Base-by-base conservation (phyloP, 805 yeast genomes). In the Candida chauliodis region DNA sequence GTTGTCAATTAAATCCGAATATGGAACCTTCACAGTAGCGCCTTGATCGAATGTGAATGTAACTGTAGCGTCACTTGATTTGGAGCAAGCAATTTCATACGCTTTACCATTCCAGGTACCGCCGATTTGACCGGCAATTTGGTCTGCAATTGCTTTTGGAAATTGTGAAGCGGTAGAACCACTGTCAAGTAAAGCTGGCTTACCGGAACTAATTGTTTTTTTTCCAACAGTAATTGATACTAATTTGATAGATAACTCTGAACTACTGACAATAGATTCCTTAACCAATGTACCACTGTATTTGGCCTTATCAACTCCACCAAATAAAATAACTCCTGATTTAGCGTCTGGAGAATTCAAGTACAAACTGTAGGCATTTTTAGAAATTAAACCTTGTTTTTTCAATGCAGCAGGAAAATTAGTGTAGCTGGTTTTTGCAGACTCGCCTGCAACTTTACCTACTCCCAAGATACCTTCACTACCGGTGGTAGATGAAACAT, bases 391-490 rank as follows among this genome's bases (percentile, higher is more conserved):
- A n/a, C n/a, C n/a, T n/a, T n/a, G n/a, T n/a, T n/a, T n/a, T n/a
- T n/a, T n/a, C n/a, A n/a, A n/a, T n/a, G n/a, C n/a, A 49, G n/a
- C n/a, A n/a, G n/a, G n/a, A n/a, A n/a, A n/a, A n/a, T n/a, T n/a
- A n/a, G n/a, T n/a, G n/a, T n/a, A n/a, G n/a, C n/a, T n/a, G n/a
- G n/a, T n/a, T 18, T 33, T 18, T 30, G 5, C 8, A 20, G 8
- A 20, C 24, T 52, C 36, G 51, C 61, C 58, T 20, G 38, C 30
- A 47, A 51, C 56, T n/a, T 24, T 14, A 9, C 93, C 91, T 44
- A 85, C 76, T 22, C 90, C 89, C 29, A 85, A 59, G 18, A 86
- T 90, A 40, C 95, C 91, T 40, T 71, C 59, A 5, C 76, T 56
- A 4, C 89, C 77, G 44, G 78, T 75, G 1, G 87, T 75, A 3